Evolutionary conservation across 75 land plant genomes (phyloP).

Genomic region (Sequoiadendron giganteum): DNA sequence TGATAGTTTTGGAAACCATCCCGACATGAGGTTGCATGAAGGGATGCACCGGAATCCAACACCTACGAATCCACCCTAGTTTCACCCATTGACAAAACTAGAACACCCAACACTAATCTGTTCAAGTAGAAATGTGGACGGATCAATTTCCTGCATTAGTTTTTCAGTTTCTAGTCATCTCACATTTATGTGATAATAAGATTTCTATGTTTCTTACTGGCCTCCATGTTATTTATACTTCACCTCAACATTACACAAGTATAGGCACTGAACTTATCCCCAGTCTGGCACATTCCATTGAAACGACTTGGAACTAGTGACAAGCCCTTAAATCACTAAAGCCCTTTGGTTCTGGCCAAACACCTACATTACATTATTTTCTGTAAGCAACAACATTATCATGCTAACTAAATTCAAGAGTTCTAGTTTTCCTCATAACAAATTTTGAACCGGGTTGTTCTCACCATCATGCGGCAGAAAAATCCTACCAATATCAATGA

Average conservation of each 20-base stretch:
- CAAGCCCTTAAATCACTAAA: slow-evolving; percentile 43
- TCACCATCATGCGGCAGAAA: neutral
- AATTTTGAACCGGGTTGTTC: too few species aligned
- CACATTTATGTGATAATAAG: neutral
- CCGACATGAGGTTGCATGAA: too few species aligned
- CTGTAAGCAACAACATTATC: too few species aligned
- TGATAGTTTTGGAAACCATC: too few species aligned
- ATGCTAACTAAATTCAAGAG: neutral
- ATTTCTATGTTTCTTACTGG: neutral
- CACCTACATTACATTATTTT: slow-evolving; percentile 22
- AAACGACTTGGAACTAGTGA: slow-evolving; percentile 47
- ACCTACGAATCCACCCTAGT: too few species aligned
- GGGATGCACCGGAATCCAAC: too few species aligned
- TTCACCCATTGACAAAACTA: too few species aligned
- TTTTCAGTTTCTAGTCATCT: neutral
- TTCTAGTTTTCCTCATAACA: too few species aligned
- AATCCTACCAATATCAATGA: slow-evolving; percentile 27
- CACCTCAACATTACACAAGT: slow-evolving; percentile 66
- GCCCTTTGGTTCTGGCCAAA: slow-evolving; percentile 72
- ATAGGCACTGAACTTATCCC: slow-evolving; percentile 38
- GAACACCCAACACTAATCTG: too few species aligned
- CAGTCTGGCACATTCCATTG: slow-evolving; percentile 53
- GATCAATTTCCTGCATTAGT: too few species aligned
- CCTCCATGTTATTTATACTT: too few species aligned
- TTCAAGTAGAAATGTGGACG: too few species aligned